Percentiles rank a stretch among this genome's conserved stretches.
phyloP scores from a whole-genome alignment of 2,329 filamentous ascomycete species.

The Ophiostoma tasmaniense region DNA sequence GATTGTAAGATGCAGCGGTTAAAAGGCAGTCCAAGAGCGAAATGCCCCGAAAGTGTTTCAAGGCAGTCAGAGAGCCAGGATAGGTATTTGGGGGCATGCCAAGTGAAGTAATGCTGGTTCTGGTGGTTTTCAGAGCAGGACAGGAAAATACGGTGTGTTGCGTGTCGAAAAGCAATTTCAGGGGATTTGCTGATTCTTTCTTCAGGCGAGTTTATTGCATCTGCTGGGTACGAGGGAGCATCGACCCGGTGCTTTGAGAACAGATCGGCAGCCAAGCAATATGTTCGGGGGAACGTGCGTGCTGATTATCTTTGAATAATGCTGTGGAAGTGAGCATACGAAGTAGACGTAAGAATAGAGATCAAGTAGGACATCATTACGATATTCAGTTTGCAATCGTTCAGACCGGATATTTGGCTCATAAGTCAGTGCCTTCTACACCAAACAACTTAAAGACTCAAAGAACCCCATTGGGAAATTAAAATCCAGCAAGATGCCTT shows the following conservation, averaged over 20 bases:
- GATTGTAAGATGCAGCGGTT: background rate
- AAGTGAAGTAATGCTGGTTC: background rate
- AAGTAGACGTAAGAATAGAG: background rate
- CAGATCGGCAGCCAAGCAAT: background rate
- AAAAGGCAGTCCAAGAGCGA: background rate
- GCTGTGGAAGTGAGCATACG: background rate
- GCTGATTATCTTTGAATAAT: background rate
- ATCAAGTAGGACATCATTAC: too few relatives aligned
- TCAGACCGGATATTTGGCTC: too few relatives aligned
- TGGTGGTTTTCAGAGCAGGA: background rate
- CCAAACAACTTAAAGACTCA: too few relatives aligned
- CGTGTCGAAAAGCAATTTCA: constrained; percentile 2
- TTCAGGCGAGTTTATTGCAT: background rate
- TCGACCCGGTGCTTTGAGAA: background rate
- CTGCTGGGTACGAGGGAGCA: constrained; percentile 1
- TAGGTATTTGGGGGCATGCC: background rate
- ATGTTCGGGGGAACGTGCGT: background rate
- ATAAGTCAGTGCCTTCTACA: too few relatives aligned
- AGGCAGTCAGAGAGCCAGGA: background rate
- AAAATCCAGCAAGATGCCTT: background rate
- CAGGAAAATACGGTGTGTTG: background rate
- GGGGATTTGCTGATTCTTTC: background rate
- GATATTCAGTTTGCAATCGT: too few relatives aligned
- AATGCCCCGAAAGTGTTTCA: background rate
- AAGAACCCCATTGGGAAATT: background rate